Conservation (phyloP, 2,329 filamentous ascomycete genomes). For the Cyclaneusma minus region DNA sequence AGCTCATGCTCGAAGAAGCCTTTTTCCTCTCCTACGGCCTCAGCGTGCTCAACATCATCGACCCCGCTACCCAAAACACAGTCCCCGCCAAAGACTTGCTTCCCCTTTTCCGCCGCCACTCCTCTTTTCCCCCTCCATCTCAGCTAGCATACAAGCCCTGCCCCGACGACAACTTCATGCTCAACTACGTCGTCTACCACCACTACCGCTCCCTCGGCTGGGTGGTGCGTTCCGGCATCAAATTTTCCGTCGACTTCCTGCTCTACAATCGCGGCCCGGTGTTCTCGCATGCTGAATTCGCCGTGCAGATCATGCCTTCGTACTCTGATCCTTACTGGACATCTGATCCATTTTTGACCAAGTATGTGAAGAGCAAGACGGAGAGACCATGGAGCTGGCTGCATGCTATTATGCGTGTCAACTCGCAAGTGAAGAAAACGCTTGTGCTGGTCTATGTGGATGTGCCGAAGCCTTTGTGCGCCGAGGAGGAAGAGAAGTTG, state of each 20-base stretch:
- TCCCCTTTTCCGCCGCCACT: constrained; percentile 50
- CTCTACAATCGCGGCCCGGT: constrained; percentile 86
- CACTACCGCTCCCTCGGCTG: constrained; percentile 92
- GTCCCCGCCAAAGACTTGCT: constrained; percentile 44
- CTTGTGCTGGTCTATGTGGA: constrained; percentile 85
- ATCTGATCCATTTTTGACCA: constrained; percentile 28
- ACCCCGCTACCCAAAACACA: constrained; percentile 26
- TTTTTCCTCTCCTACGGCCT: constrained; percentile 80
- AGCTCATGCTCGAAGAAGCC: constrained; percentile 76
- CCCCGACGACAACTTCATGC: constrained; percentile 70
- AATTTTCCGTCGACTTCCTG: constrained; percentile 91
- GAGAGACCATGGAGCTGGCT: constrained; percentile 62
- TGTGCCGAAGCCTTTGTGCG: constrained; percentile 51
- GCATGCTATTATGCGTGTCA: constrained; percentile 77
- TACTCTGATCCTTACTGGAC: constrained; percentile 64
- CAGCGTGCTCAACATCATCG: constrained; percentile 51
- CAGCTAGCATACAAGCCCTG: constrained; percentile 17
- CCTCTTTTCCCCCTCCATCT: constrained; percentile 45
- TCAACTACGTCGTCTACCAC: constrained; percentile 84
- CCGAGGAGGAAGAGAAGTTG: constrained; percentile 25
- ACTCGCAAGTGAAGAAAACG: constrained; percentile 81
- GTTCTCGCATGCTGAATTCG: constrained; percentile 91
- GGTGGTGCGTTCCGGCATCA: constrained; percentile 83
- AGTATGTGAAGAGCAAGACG: constrained; percentile 32
- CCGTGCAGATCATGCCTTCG: constrained; percentile 67